A percentile compares a stretch with the other conserved stretches of the same genome.
Evolutionary conservation across 768 basidiomycete species (phyloP).

Genomic region (Lactarius hengduanensis): DNA sequence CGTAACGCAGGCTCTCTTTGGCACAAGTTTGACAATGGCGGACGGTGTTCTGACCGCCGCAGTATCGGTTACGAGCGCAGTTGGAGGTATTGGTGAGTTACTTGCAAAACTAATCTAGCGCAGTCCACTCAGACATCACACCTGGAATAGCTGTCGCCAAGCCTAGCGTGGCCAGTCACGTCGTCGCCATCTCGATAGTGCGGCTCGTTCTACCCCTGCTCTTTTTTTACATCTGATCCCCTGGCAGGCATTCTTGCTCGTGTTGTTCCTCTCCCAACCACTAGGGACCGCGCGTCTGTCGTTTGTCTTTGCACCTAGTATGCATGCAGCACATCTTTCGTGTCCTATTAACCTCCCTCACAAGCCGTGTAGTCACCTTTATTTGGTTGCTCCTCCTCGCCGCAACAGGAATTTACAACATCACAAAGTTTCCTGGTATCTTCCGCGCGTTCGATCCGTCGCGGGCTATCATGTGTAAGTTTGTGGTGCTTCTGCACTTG

Average conservation of each 20-base stretch:
- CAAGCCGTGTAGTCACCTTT: slow-evolving; percentile 43
- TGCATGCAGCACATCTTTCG: slow-evolving; percentile 21
- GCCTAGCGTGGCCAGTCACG: slow-evolving; percentile 43
- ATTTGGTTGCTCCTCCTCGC: slow-evolving; percentile 56
- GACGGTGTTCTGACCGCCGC: slow-evolving; percentile 70
- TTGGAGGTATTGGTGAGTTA: slow-evolving; percentile 51
- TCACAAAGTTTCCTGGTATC: slow-evolving; percentile 52
- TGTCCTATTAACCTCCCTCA: neutral
- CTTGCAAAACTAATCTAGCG: neutral
- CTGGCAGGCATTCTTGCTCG: slow-evolving; percentile 49
- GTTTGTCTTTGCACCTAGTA: slow-evolving; percentile 54
- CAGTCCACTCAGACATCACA: neutral
- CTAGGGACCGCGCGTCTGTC: slow-evolving; percentile 57
- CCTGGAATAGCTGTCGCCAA: slow-evolving; percentile 48
- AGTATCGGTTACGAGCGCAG: slow-evolving; percentile 66
- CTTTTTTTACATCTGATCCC: neutral
- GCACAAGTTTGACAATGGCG: slow-evolving; percentile 63
- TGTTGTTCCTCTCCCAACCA: slow-evolving; percentile 57
- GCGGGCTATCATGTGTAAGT: slow-evolving; percentile 57
- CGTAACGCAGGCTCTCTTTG: slow-evolving; percentile 51
- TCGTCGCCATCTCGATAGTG: slow-evolving; percentile 61
- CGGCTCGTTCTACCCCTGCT: slow-evolving; percentile 23
- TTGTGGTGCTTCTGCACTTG: neutral
- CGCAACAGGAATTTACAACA: slow-evolving; percentile 57
- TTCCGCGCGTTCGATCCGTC: slow-evolving; percentile 69